Evolutionary conservation across 495 filamentous ascomycete genomes (phyloP).

Genomic region (Xylaria nigripes): DNA sequence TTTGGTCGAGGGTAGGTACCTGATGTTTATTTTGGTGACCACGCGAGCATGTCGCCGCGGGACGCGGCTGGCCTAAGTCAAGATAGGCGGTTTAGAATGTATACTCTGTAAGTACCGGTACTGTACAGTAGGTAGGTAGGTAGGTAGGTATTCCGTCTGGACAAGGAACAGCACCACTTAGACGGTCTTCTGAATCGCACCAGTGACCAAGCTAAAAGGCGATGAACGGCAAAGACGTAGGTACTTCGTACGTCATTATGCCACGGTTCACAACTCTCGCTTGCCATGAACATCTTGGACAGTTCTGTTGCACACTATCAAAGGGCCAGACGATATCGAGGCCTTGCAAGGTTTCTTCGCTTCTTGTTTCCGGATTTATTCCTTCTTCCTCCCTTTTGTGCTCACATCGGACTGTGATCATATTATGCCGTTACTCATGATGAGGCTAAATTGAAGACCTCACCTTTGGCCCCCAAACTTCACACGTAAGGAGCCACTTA

Average conservation of each 20-base stretch:
- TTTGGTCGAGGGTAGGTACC: neutral
- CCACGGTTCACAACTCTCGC: neutral
- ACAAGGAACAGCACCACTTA: too few relatives aligned
- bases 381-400: neutral
- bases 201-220: neutral
- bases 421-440: neutral
- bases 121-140: too few relatives aligned
- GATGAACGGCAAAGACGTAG: neutral
- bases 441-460: neutral
- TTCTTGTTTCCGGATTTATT: neutral
- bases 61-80: neutral
- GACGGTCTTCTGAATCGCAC: neutral
- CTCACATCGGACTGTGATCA: neutral
- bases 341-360: neutral
- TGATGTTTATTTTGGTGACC: conserved; percentile 4
- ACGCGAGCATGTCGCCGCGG: neutral
- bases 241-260: conserved; percentile 7
- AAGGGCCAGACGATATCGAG: neutral
- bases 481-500: neutral
- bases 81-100: too few relatives aligned
- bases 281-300: neutral
- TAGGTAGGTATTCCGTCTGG: too few relatives aligned
- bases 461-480: conserved; percentile 7
- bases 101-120: too few relatives aligned
- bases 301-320: neutral